A percentile compares a stretch with the other conserved stretches of the same genome.
Conservation (phyloP, 352 stramenopile species). For the Phytophthora vignae region DNA sequence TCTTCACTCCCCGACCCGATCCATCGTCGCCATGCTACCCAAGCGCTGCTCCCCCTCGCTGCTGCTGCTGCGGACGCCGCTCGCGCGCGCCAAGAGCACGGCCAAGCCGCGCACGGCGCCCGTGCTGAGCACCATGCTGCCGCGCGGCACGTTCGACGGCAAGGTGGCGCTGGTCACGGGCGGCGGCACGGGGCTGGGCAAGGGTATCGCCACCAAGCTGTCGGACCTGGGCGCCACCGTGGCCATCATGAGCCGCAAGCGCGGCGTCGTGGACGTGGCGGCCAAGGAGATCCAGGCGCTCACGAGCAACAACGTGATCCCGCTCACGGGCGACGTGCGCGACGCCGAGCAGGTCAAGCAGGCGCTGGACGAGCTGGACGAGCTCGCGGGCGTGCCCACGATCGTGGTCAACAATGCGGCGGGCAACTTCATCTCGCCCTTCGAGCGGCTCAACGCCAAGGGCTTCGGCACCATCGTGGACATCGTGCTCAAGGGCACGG, state of each 20-base stretch:
- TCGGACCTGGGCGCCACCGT: constrained; percentile 93
- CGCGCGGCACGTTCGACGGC: constrained; percentile 66
- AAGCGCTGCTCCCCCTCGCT: constrained; percentile 14
- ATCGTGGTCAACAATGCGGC: constrained; percentile 90
- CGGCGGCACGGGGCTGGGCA: constrained; percentile 95
- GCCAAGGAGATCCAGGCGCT: constrained; percentile 78
- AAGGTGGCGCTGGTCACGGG: constrained; percentile 95
- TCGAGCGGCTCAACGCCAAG: constrained; percentile 93
- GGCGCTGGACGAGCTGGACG: constrained; percentile 83
- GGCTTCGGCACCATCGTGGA: constrained; percentile 97
- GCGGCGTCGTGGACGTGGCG: constrained; percentile 89
- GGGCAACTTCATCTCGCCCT: constrained; percentile 96
- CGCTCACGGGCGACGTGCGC: constrained; percentile 90
- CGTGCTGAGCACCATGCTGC: constrained; percentile 73
- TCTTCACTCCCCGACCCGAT: constrained; percentile 2
- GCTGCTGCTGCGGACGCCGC: not conserved
- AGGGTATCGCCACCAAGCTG: constrained; percentile 94
- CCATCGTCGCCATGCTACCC: constrained; percentile 19
- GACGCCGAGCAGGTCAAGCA: constrained; percentile 88
- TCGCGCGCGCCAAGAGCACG: constrained; percentile 28
- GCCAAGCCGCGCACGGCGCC: constrained; percentile 36
- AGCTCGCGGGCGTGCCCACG: constrained; percentile 67
- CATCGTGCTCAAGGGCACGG: constrained; percentile 92
- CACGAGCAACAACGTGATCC: constrained; percentile 70
- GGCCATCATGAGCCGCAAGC: constrained; percentile 95